These are phyloP conservation scores for Arachnopeziza araneosa DNA, from an alignment of 2,329 filamentous ascomycete genomes.

Conservation along the genomic window DNA sequence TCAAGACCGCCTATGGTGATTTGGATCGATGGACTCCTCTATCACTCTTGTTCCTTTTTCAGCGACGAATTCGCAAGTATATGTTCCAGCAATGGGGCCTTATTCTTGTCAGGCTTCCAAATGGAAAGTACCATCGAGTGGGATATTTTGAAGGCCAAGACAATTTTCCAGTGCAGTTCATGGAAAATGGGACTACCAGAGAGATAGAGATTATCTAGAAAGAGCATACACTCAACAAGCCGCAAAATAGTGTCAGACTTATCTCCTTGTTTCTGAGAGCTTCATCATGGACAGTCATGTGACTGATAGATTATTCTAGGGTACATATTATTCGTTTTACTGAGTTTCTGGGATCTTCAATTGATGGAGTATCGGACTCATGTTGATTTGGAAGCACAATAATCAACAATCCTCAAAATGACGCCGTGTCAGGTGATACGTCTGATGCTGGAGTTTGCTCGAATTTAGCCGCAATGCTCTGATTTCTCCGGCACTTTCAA, in stretches of 20 bases:
- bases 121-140: not conserved
- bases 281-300: too few species aligned
- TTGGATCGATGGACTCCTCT: not conserved
- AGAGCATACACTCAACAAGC: not conserved
- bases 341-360: too few species aligned
- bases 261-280: too few species aligned
- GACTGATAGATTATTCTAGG: too few species aligned
- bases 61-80: not conserved
- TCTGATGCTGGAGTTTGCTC: not conserved
- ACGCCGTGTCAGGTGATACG: not conserved
- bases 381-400: too few species aligned
- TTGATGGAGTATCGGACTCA: too few species aligned
- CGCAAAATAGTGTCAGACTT: too few species aligned
- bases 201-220: not conserved
- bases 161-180: not conserved
- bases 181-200: not conserved
- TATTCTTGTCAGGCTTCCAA: not conserved
- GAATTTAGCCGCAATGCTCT: not conserved
- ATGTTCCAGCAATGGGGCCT: not conserved
- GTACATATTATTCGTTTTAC: too few species aligned
- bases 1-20: not conserved
- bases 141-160: not conserved
- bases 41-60: not conserved
- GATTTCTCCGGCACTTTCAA: not conserved
- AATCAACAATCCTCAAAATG: not conserved